Evolutionary conservation across 805 yeast species (phyloP).

Genomic region (Hanseniaspora guilliermondii): DNA sequence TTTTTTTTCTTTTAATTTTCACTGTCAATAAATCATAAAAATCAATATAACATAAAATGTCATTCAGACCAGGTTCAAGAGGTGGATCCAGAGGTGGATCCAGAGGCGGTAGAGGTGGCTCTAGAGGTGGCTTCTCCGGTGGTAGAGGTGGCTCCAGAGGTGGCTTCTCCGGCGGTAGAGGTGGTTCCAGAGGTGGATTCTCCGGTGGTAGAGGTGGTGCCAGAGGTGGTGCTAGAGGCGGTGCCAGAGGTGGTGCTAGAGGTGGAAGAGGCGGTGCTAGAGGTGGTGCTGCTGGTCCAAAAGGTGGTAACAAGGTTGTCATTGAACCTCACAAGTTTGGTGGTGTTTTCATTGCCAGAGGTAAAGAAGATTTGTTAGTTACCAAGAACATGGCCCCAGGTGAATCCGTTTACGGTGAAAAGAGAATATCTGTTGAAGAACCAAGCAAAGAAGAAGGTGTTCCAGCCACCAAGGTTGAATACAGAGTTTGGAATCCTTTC

Average conservation of each 20-base stretch:
- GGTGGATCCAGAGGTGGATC: slow-evolving; percentile 45
- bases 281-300: slow-evolving; percentile 65
- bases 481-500: slow-evolving; percentile 99
- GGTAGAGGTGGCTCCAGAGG: slow-evolving; percentile 39
- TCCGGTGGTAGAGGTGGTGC: slow-evolving; percentile 38
- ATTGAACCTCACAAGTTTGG: slow-evolving; percentile 98
- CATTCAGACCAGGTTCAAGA: slow-evolving; percentile 60
- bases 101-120: slow-evolving; percentile 37
- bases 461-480: slow-evolving; percentile 87
- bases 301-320: slow-evolving; percentile 90
- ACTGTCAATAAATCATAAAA: neutral
- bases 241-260: slow-evolving; percentile 43
- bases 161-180: slow-evolving; percentile 39
- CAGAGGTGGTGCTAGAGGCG: slow-evolving; percentile 43
- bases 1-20: no score
- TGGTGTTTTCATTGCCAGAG: slow-evolving; percentile 98
- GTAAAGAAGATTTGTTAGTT: slow-evolving; percentile 95
- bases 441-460: slow-evolving; percentile 80
- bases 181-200: slow-evolving; percentile 41
- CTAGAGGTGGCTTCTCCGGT: slow-evolving; percentile 36
- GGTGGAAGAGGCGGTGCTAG: slow-evolving; percentile 46
- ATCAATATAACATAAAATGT: slow-evolving; percentile 37
- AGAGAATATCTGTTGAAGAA: slow-evolving; percentile 86
- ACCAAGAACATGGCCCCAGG: slow-evolving; percentile 97
- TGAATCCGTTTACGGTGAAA: slow-evolving; percentile 96